Base-by-base conservation (phyloP, 495 filamentous ascomycete species). In the Haplographium delicatum region DNA sequence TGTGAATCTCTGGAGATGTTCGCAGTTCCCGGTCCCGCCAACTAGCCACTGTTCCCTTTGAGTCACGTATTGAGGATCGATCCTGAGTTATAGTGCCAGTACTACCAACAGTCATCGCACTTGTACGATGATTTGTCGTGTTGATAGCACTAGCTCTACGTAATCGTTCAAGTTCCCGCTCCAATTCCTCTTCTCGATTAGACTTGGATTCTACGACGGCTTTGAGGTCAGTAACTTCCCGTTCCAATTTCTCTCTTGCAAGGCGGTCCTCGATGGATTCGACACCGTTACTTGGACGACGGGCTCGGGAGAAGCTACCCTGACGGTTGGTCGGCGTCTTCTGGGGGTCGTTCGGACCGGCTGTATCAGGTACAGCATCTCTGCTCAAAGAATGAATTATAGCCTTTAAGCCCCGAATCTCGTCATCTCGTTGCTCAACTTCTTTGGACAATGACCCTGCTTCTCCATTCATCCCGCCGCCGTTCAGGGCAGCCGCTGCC, bases 321-420 rank as follows among this genome's bases (percentile, higher is more conserved):
- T 68, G 62, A 25, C 68, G 62, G 38, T 67, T 69, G 18, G 64
- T 69, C 8, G 75, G 59, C 18, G 68, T 64, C 56, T 68, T 53
- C 62, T 68, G 65, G 16, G 69, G 67, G 3, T 69, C 51, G 47
- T 41, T 42, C 5, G 45, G 9, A 31, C n/a, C 40, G 15, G 25
- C 45, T 4, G 41, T 50, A 31, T 61, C 51, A 42, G 58, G 58
- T 15, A 61, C 54, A 35, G 58, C 58, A 50, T 85, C 88, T 38
- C 86, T 72, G 61, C 88, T 95, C 26, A 98, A 70, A 8, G 89
- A 95, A 66, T 97, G 93, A 41, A 98, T 96, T 60, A 98, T 97
- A 28, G 93, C 93, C 68, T 97, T 97, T 44, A 98, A 72, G 33
- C 93, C 94, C 24, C 91, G 79, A 57, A 98, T 97, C 68, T 98